Evolutionary conservation across 208 protist genomes (phyloP).

Genomic region (Trypanosoma mega): DNA sequence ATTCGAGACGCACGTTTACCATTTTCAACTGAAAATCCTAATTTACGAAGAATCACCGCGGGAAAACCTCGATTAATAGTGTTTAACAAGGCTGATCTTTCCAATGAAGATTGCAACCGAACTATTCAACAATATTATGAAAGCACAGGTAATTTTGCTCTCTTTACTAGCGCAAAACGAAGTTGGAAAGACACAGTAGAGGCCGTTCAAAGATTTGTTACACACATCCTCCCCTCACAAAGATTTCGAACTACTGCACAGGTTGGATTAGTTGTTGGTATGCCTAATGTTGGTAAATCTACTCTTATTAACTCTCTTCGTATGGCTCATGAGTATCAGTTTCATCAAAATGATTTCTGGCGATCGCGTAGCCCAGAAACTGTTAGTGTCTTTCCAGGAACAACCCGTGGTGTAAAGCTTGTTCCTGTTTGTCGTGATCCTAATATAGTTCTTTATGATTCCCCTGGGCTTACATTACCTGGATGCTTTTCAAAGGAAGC

Average conservation of each 20-base stretch:
- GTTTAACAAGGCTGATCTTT: constrained; percentile 92
- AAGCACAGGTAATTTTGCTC: constrained; percentile 47
- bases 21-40: constrained; percentile 86
- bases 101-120: constrained; percentile 85
- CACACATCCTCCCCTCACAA: constrained; percentile 60
- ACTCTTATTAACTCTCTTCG: constrained; percentile 93
- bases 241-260: constrained; percentile 71
- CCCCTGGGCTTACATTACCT: constrained; percentile 85
- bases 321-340: constrained; percentile 89
- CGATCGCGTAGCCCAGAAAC: constrained; percentile 73
- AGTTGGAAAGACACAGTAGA: constrained; percentile 82
- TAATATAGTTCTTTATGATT: constrained; percentile 85
- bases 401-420: constrained; percentile 71
- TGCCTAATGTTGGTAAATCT: constrained; percentile 96
- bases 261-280: constrained; percentile 89
- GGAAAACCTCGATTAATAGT: constrained; percentile 80
- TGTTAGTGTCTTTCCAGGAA: constrained; percentile 80
- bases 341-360: constrained; percentile 84
- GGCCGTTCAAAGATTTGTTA: constrained; percentile 76
- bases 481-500: constrained; percentile 85
- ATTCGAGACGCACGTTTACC: constrained; percentile 91
- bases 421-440: constrained; percentile 83
- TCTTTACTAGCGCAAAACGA: constrained; percentile 83
- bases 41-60: constrained; percentile 54
- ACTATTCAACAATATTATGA: constrained; percentile 85